Evolutionary conservation across 495 filamentous ascomycete genomes (phyloP).

Genomic region (Aspergillus ostianus): DNA sequence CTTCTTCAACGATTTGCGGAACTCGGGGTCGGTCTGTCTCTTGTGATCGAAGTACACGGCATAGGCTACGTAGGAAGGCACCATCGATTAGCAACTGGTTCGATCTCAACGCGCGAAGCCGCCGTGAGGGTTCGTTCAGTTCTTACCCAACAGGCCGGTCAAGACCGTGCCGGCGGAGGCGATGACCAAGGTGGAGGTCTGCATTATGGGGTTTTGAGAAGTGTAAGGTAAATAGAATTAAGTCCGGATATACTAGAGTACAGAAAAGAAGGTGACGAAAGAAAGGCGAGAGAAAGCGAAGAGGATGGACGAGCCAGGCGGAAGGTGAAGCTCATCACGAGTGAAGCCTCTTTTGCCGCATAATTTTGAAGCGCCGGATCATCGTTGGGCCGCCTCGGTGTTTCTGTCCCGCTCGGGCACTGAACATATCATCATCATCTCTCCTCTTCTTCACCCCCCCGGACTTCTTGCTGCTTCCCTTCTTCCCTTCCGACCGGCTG

Average conservation of each 20-base stretch:
- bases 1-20: conserved; percentile 79
- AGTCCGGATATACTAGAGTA: background rate
- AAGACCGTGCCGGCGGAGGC: conserved; percentile 70
- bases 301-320: conserved; percentile 8
- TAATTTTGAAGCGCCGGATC: conserved; percentile 45
- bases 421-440: conserved; percentile 4
- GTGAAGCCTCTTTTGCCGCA: conserved; percentile 21
- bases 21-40: conserved; percentile 80
- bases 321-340: conserved; percentile 11
- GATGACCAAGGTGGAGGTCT: conserved; percentile 70
- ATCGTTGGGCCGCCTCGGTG: conserved; percentile 42
- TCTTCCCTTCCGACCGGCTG: background rate
- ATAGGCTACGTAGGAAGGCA: conserved; percentile 50
- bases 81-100: conserved; percentile 15
- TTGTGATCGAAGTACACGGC: conserved; percentile 95
- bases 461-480: conserved; percentile 9
- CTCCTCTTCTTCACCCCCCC: conserved; percentile 5
- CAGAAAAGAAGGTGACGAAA: conserved; percentile 1
- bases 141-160: conserved; percentile 73
- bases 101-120: background rate
- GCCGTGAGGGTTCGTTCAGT: conserved; percentile 4
- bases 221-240: conserved; percentile 12
- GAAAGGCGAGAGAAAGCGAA: conserved; percentile 1
- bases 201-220: conserved; percentile 41
- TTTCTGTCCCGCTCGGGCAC: conserved; percentile 32